Evolutionary conservation across 345 rosid genomes (phyloP).

Genomic region (Geranium brycei): DNA sequence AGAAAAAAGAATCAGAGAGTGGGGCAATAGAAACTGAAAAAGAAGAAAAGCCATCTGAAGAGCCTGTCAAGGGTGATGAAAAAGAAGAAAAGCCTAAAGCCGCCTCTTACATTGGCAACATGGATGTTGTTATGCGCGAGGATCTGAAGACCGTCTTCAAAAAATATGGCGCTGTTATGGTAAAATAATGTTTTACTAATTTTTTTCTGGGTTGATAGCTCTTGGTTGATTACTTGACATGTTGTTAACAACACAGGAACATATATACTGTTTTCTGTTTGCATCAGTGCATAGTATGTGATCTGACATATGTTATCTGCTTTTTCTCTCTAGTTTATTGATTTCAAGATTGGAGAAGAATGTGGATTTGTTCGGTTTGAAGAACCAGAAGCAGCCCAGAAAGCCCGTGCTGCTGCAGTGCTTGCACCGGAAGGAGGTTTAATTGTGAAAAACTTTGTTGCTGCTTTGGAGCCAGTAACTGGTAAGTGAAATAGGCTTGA

Average conservation of each 20-base stretch:
- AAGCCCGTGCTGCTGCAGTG: slow-evolving; percentile 92
- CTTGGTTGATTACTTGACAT: background rate
- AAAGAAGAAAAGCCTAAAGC: slow-evolving; percentile 33
- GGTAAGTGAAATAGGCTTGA: slow-evolving; percentile 29
- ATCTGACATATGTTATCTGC: background rate
- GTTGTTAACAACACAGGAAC: background rate
- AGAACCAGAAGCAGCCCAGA: slow-evolving; percentile 78
- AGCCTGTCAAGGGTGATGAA: slow-evolving; percentile 21
- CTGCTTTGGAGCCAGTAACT: slow-evolving; percentile 64
- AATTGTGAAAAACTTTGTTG: slow-evolving; percentile 60
- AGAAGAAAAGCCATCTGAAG: slow-evolving; percentile 37
- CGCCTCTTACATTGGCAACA: slow-evolving; percentile 35
- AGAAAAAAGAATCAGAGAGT: slow-evolving; percentile 21
- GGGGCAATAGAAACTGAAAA: background rate
- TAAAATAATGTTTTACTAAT: slow-evolving; percentile 10
- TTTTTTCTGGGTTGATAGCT: background rate
- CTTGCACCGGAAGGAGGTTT: slow-evolving; percentile 75
- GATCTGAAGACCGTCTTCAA: slow-evolving; percentile 67
- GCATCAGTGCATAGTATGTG: background rate
- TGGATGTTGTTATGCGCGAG: slow-evolving; percentile 74
- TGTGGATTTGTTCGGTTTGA: slow-evolving; percentile 77
- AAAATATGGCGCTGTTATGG: slow-evolving; percentile 81
- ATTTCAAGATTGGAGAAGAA: slow-evolving; percentile 73
- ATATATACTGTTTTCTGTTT: background rate
- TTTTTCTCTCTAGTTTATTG: slow-evolving; percentile 22